Base-by-base conservation (phyloP, 805 yeast genomes). In the Metschnikowia lachancei region DNA sequence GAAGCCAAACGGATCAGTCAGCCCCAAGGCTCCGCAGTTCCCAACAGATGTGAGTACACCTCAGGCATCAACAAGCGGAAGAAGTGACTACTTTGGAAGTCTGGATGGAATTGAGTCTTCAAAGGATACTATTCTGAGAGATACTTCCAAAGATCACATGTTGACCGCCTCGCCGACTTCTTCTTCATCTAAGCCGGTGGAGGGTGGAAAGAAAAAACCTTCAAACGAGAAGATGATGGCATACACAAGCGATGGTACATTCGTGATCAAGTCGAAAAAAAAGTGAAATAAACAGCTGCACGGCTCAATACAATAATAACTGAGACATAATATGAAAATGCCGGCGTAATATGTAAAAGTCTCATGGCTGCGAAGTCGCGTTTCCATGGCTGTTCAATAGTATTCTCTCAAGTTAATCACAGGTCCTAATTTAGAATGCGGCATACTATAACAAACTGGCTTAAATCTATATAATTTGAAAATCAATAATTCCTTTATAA, bases 221-320 rank as follows among this genome's bases (percentile, higher is more conserved):
- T 34, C 40, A 6, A 34, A 49, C 31, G 75, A 69, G 16, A 71
- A 69, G 52, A 55, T 71, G 59, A 55, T 71, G 61, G 74, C 75
- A 10, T 71, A 68, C 55, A 60, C 70, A 18, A 69, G 59, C 55
- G 75, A 71, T 52, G 71, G 69, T 6, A 59, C 72, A 13, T 71
- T 71, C 50, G 62, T 59, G 39, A 65, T 69, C 39, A 70, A 68
- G 49, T 51, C 59, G 22, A 71, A 69, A 53, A 62, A 63, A 52
- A 44, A 44, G 39, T 34, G 18, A 33, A 19, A 11, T 11, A 10
- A n/a, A 19, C 7, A 12, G 9, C 11, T 10, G 39, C 5, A 8
- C 12, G n/a, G 14, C n/a, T 16, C 4, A 32, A 32, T 4, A 9
- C 19, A 11, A 16, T 10, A 14, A 12, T 32, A 8, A 12, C n/a